These are phyloP conservation scores for Keqinozyma sinolaborantium DNA, from an alignment of 1,139 yeast species.

Conservation along the genomic window DNA sequence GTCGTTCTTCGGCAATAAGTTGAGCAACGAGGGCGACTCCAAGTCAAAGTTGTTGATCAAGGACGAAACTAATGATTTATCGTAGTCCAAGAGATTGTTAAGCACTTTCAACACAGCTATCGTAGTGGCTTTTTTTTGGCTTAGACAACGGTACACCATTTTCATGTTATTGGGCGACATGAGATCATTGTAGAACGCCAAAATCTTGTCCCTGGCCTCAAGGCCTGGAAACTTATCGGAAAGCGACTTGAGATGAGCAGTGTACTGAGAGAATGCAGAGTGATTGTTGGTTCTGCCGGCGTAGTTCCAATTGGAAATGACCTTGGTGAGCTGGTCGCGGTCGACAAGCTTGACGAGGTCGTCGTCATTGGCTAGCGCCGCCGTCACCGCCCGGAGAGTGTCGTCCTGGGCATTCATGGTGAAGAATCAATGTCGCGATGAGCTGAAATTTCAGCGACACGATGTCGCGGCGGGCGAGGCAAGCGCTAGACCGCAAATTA, in stretches of 20 bases:
- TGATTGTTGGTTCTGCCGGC: slow-evolving; percentile 64
- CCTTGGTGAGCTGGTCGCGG: slow-evolving; percentile 13
- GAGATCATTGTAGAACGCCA: slow-evolving; percentile 43
- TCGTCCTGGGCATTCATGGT: neutral
- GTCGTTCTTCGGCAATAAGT: slow-evolving; percentile 54
- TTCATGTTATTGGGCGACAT: slow-evolving; percentile 51
- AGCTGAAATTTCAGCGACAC: no score
- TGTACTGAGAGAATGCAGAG: slow-evolving; percentile 39
- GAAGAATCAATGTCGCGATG: neutral
- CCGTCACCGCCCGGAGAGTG: neutral
- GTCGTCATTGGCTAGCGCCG: neutral
- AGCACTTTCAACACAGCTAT: slow-evolving; percentile 60
- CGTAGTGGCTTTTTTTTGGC: slow-evolving; percentile 56
- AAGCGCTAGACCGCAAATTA: no score
- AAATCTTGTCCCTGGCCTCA: slow-evolving; percentile 15
- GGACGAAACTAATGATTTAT: slow-evolving; percentile 51
- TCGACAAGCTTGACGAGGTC: slow-evolving; percentile 11
- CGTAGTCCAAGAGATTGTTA: slow-evolving; percentile 46
- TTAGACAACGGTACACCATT: slow-evolving; percentile 66
- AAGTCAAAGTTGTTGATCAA: slow-evolving; percentile 69
- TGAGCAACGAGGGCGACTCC: slow-evolving; percentile 57
- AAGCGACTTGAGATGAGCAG: slow-evolving; percentile 16
- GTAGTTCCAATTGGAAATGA: slow-evolving; percentile 51
- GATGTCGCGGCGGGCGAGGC: no score
- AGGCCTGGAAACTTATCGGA: slow-evolving; percentile 5